Base-by-base conservation (phyloP, 495 filamentous ascomycete genomes). In the Friedmanniomyces endolithicus region DNA sequence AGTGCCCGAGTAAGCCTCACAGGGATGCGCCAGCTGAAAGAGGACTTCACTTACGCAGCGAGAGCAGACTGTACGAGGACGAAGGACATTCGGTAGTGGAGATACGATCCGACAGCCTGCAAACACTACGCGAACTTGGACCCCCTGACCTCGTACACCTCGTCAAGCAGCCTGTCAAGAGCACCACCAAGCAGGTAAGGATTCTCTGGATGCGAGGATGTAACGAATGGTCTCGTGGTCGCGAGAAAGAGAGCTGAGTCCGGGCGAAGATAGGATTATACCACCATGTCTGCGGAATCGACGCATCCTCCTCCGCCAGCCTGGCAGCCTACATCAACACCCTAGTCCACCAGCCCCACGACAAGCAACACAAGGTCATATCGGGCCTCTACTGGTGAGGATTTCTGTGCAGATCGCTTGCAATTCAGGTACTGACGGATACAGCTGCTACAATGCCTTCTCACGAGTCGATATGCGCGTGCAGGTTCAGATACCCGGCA, bases 391-490 rank as follows among this genome's bases (percentile, higher is more conserved):
- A 96, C 69, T 97, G 92, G 87, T 92, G 71, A 66, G 72, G 49
- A n/a, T 40, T 33, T 17, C 37, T 27, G 23, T 17, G 19, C 17
- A 20, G 24, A 35, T 33, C 11, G 45, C 22, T 58, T 9, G 29
- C 17, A 6, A 1, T 17, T 3, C 37, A n/a, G n/a, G 46, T 48
- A 31, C 60, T 65, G 53, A 65, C 22, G 20, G 55, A 49, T 7
- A 16, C 65, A 94, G 87, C 72, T 98, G 94, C 71, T 98, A 98
- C 75, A 98, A 98, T 88, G 92, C 92, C 59, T 97, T 98, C 72
- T 97, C 92, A 11, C 81, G 94, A 55, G 77, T 96, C 35, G 92
- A 98, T 65, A 97, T 98, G 94, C 88, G 92, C 41, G 90, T 98
- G 20, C 87, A 95, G 62, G 92, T 96, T 25, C 88, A 87, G 53